Base-by-base conservation (phyloP, 352 stramenopile genomes). In the Pythium aphanidermatum region DNA sequence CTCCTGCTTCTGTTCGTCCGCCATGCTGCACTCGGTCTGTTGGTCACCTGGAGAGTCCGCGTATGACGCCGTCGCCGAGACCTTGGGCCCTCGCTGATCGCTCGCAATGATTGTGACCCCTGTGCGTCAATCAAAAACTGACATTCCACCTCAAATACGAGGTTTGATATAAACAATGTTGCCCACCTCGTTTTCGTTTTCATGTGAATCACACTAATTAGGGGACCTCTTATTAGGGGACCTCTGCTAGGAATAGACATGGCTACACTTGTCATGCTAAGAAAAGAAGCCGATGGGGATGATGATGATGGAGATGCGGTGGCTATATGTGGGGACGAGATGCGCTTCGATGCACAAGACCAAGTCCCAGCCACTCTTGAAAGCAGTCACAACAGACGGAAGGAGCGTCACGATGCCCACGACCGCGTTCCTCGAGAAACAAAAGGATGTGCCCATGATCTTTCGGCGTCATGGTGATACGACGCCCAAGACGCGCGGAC, bases 391-490 rank as follows among this genome's bases (percentile, higher is more conserved):
- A 28, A 21, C 5, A 20, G 41, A 16, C 16, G 5, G 13, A 8
- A 13, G 11, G n/a, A 32, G 6, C 14, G 14, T 3, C 39, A 36
- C 20, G n/a, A 83, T 87, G 74, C 72, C 72, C 40, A 84, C 58
- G 41, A 68, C 74, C 29, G 46, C 67, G 35, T 67, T 74, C 36
- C 58, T 84, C 13, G 74, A 83, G 43, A 87, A 87, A 55, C 73
- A 89, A 26, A 71, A 86, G 51, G 63, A 70, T n/a, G 75, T 92
- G 54, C 80, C 80, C 9, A 87, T 92, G 75, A 80, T 82, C 26
- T 86, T 79, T 38, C 75, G 80, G 16, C 73, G 75, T 2, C 80
- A 92, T 33, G 80, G 77, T 29, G 73, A 90, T 33, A 87, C 77
- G 17, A 65, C 65, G 12, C 80, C 80, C 33, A 92, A 92, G 51